Evolutionary conservation across 495 filamentous ascomycete species (phyloP), one percentile per base, ranked within the genome.

Genomic region (Pyrenula aspistea): DNA sequence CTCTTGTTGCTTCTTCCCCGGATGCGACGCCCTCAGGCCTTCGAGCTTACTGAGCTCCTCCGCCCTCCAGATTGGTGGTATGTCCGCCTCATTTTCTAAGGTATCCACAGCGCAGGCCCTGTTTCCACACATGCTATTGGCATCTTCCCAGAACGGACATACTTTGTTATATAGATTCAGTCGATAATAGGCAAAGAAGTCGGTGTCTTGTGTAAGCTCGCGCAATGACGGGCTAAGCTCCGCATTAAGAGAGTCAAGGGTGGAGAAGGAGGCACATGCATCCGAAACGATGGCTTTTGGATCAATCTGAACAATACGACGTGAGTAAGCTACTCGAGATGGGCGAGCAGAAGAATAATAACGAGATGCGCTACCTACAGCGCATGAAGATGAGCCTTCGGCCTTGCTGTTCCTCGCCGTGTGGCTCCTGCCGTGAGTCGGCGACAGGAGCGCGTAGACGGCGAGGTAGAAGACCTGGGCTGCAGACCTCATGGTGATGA

Each of bases 71-170:
- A 91, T 87, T 51, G 75, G 70, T 20, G 94, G 93, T 55, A 98
- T 90, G 59, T 96, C 91, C 55, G 93, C 85, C 71, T 97, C 91
- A 58, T 92, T 88, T 52, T 96, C 93, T 59, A 97, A 79, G 12
- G 93, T 98, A 66, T 92, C 89, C n/a, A 98, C 93, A 24, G 92
- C 86, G 66, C 93, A 98, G 8, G 92, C 93, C 57, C 95, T 92
- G 69, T 98, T 98, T 53, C 91, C 93, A 69, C 93, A 98, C 80
- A 96, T 90, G 69, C 87, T 87, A 73, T 85, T 88, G 53, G 89
- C 83, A 66, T 98, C 93, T 62, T 81, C 81, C 93, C 93, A 97
- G 66, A 97, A 97, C 0, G 93, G 93, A 68, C 93, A 98, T 73
- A 80, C 83, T 71, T 91, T 93, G 64, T 94, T 86, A 67, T 88